A percentile compares a stretch with the other conserved stretches of the same genome.
Evolutionary conservation across 495 filamentous ascomycete species (phyloP).

Genomic region (Penicillium verhagenii): DNA sequence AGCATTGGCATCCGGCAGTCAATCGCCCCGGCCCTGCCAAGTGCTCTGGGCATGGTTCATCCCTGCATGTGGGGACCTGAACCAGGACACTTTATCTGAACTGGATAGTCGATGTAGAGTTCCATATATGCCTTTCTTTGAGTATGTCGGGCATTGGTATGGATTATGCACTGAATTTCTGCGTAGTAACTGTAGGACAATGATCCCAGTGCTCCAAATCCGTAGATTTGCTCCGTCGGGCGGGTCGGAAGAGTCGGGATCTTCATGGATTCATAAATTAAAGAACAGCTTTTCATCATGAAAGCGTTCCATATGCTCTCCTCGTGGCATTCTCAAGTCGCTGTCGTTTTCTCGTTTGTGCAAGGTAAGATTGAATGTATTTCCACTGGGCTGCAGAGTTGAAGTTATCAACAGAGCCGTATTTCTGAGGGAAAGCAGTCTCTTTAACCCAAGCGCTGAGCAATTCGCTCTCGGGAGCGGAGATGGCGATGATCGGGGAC

Average conservation of each 20-base stretch:
- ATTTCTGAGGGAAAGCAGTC: neutral
- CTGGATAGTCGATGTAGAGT: neutral
- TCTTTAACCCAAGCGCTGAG: neutral
- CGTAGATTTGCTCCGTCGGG: too few relatives aligned
- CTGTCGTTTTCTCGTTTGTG: neutral
- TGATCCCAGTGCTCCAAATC: too few relatives aligned
- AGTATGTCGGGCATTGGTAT: too few relatives aligned
- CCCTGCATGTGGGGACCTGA: neutral
- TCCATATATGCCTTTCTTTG: neutral
- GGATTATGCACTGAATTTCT: too few relatives aligned
- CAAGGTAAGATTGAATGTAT: slow-evolving; percentile 3
- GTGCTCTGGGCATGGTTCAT: neutral
- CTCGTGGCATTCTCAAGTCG: neutral
- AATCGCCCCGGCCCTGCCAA: neutral
- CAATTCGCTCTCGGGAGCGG: slow-evolving; percentile 25
- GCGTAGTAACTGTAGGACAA: too few relatives aligned
- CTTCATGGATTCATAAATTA: too few relatives aligned
- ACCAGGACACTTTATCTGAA: neutral
- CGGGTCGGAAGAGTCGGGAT: too few relatives aligned
- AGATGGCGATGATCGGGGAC: slow-evolving; percentile 24
- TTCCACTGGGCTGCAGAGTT: slow-evolving; percentile 7
- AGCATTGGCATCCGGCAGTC: neutral
- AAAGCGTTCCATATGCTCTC: neutral
- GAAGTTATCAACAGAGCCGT: slow-evolving; percentile 1
- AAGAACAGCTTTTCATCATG: neutral